Conservation (phyloP, 768 basidiomycete species). For the Coprinopsis marcescibilis region DNA sequence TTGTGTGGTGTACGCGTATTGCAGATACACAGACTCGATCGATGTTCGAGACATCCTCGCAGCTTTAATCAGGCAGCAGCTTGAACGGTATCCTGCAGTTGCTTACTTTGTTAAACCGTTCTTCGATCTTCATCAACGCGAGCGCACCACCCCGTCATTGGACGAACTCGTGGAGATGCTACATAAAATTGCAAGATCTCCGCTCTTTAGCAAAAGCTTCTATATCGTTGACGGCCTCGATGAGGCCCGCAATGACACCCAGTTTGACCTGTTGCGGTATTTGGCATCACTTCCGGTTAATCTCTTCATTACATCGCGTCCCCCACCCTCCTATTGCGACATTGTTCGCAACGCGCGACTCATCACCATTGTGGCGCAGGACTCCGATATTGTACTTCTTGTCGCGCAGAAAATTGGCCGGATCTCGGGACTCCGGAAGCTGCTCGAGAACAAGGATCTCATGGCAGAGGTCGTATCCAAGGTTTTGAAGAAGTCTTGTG, state of each 20-base stretch:
- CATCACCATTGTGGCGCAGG: background rate
- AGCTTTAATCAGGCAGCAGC: no score
- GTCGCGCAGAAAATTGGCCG: no score
- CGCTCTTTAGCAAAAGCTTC: background rate
- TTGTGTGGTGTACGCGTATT: no score
- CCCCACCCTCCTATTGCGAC: background rate
- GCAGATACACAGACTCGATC: no score
- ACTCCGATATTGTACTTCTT: background rate
- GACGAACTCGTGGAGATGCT: background rate
- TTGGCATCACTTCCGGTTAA: background rate
- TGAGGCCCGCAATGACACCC: background rate
- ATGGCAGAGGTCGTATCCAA: no score
- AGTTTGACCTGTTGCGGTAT: background rate
- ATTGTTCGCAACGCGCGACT: background rate
- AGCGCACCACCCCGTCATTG: no score
- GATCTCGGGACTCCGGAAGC: no score
- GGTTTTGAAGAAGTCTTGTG: background rate
- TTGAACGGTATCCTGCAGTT: no score
- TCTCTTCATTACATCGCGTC: background rate
- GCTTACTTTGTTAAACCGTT: no score
- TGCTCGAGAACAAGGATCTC: no score
- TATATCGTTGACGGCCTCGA: background rate
- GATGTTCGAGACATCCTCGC: no score
- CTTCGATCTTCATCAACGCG: no score
- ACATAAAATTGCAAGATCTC: background rate